Evolutionary conservation across 225 moss, liverwort and hornwort genomes (phyloP).

Genomic region (Polytrichum commune): DNA sequence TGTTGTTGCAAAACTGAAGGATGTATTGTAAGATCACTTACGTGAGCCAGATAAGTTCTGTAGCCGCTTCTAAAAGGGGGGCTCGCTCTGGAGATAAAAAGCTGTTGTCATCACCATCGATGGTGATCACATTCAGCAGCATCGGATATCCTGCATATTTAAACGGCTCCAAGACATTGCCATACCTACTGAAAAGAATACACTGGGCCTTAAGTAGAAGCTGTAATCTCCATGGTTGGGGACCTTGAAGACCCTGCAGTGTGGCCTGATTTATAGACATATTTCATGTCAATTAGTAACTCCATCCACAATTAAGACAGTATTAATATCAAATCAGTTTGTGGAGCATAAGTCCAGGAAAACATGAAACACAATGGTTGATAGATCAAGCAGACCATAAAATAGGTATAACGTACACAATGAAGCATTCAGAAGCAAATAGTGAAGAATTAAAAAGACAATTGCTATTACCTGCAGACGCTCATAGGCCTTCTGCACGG

Average conservation of each 20-base stretch:
- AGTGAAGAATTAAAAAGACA: not conserved
- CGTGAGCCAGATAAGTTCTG: constrained; percentile 93
- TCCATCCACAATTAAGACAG: no score
- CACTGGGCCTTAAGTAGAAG: constrained; percentile 90
- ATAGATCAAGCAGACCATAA: no score
- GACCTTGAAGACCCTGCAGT: constrained; percentile 92
- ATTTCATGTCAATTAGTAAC: not conserved
- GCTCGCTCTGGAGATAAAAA: constrained; percentile 84
- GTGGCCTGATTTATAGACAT: constrained; percentile 66
- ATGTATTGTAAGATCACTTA: constrained; percentile 34
- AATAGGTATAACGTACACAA: not conserved
- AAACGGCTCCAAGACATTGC: constrained; percentile 82
- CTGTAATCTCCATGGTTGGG: constrained; percentile 87
- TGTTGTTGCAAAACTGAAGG: no score
- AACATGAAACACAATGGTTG: no score
- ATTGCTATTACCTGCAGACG: constrained; percentile 62
- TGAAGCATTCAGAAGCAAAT: not conserved
- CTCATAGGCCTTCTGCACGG: constrained; percentile 94
- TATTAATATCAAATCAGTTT: no score
- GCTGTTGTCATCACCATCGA: constrained; percentile 84
- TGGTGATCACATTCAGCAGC: constrained; percentile 86
- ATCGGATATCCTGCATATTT: constrained; percentile 96
- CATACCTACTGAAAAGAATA: constrained; percentile 88
- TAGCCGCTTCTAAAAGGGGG: constrained; percentile 80
- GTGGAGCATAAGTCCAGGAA: no score